Evolutionary conservation across 2,329 filamentous ascomycete genomes (phyloP), one percentile per base, ranked within the genome.

Genomic region (Emmonsiellopsis sp.): DNA sequence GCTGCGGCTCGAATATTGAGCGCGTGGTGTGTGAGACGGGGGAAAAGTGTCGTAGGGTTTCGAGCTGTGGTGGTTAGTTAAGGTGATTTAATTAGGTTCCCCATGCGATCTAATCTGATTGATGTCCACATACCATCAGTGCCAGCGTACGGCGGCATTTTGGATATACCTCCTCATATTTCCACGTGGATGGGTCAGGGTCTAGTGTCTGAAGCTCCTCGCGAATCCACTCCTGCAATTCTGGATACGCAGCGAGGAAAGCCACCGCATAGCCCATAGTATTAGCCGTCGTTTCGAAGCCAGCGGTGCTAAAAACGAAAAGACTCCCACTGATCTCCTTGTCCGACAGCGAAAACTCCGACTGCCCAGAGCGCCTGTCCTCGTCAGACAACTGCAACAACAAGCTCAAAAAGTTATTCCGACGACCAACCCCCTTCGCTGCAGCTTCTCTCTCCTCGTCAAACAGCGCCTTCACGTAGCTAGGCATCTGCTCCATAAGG

Each of bases 141-240:
- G 75, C 74, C 40, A 77, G 60, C 34, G 67, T 68, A 1, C 78
- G 69, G 27, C 67, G 67, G 34, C 75, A 65, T 51, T 63, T 68
- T 1, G 76, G 74, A 57, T 73, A 80, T 0, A 68, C 58, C 1
- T 67, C 61, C 2, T 67, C 62, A 57, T 81, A 81, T 3, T 72
- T 66, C 49, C 68, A 60, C 2, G 60, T 55, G 2, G 62, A 63
- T 3, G 55, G 48, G 3, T 62, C 59, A 5, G 56, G 52, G 5
- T 60, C 49, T 6, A 77, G 61, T 2, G 58, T 45, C 45, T 71
- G 63, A 37, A 80, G 65, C 58, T 82, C 79, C 52, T 76, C 75
- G 7, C 64, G 63, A 3, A 81, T 59, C 77, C 78, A 81, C 2
- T 71, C 68, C 61, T 82, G 78, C 65, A 73, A 74, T 50, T 75